These are phyloP conservation scores for Annulohypoxylon maeteangense DNA, from an alignment of 495 filamentous ascomycete species.

Conservation along the genomic window DNA sequence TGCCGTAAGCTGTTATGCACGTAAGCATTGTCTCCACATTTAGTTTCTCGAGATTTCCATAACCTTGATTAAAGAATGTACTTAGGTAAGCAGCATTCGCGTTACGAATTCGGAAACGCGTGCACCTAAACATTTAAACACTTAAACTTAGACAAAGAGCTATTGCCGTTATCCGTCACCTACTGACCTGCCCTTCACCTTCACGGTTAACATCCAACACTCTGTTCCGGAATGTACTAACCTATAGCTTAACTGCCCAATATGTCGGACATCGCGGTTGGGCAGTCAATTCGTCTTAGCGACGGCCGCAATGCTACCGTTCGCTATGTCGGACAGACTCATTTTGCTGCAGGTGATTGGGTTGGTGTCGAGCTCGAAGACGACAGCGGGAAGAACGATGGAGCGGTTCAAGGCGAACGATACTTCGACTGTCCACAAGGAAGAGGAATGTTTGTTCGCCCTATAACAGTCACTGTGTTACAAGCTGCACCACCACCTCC, in stretches of 20 bases:
- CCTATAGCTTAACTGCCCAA: conserved; percentile 36
- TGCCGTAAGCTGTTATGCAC: conserved; percentile 1
- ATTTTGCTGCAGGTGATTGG: conserved; percentile 86
- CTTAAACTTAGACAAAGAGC: conserved; percentile 30
- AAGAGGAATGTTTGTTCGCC: conserved; percentile 89
- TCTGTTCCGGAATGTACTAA: conserved; percentile 43
- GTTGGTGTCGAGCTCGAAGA: conserved; percentile 89
- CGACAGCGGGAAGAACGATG: conserved; percentile 92
- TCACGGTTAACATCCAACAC: conserved; percentile 22
- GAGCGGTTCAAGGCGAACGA: conserved; percentile 84
- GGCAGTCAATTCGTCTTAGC: conserved; percentile 69
- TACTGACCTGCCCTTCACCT: background rate
- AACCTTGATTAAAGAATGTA: conserved; percentile 20
- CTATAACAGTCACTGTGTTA: conserved; percentile 68
- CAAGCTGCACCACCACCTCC: conserved; percentile 60
- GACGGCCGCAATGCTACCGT: conserved; percentile 82
- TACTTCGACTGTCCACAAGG: conserved; percentile 88
- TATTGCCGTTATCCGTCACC: background rate
- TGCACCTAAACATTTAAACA: conserved; percentile 15
- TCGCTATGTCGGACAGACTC: conserved; percentile 81
- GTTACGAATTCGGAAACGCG: conserved; percentile 41
- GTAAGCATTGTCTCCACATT: conserved; percentile 1
- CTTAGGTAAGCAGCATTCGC: conserved; percentile 35
- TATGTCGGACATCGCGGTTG: conserved; percentile 57
- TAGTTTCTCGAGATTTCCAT: conserved; percentile 2